Evolutionary conservation across 176 grass and related monocot genomes (phyloP).

Genomic region (Metroxylon sagu): DNA sequence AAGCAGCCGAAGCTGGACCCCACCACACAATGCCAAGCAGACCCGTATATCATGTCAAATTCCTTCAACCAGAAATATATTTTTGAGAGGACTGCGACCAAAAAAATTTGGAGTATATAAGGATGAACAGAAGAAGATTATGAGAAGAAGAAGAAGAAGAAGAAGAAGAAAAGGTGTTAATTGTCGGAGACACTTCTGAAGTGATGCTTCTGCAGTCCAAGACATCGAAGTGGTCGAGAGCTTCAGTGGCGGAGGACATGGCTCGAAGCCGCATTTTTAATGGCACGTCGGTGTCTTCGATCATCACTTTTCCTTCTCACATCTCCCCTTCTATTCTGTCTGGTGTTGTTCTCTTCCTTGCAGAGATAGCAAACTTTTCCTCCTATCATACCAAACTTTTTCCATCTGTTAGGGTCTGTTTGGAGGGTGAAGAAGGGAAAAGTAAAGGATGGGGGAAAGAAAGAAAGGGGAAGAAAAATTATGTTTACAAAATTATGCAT

Average conservation of each 20-base stretch:
- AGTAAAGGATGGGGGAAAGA: too few relatives aligned
- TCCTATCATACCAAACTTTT: too few relatives aligned
- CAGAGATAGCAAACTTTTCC: too few relatives aligned
- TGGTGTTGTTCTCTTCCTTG: neutral
- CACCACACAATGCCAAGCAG: slow-evolving; percentile 88
- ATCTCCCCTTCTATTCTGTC: too few relatives aligned
- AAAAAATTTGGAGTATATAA: too few relatives aligned
- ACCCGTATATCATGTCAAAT: slow-evolving; percentile 61
- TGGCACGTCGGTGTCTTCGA: slow-evolving; percentile 96
- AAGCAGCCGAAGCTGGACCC: slow-evolving; percentile 85
- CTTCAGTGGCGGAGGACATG: slow-evolving; percentile 60
- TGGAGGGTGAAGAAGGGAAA: too few relatives aligned
- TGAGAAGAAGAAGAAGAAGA: neutral
- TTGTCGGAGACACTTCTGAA: slow-evolving; percentile 51
- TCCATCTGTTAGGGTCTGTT: too few relatives aligned
- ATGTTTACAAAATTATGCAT: too few relatives aligned
- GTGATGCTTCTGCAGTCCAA: slow-evolving; percentile 80
- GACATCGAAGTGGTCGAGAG: slow-evolving; percentile 87
- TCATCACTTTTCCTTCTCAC: slow-evolving; percentile 86
- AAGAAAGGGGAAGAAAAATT: too few relatives aligned
- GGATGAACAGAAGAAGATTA: neutral
- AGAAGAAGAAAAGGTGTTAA: neutral
- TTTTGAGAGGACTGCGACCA: too few relatives aligned
- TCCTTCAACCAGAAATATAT: slow-evolving; percentile 29
- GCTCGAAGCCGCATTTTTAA: slow-evolving; percentile 81